Evolutionary conservation across 352 stramenopile species (phyloP).

Genomic region (Phytophthora capsici): DNA sequence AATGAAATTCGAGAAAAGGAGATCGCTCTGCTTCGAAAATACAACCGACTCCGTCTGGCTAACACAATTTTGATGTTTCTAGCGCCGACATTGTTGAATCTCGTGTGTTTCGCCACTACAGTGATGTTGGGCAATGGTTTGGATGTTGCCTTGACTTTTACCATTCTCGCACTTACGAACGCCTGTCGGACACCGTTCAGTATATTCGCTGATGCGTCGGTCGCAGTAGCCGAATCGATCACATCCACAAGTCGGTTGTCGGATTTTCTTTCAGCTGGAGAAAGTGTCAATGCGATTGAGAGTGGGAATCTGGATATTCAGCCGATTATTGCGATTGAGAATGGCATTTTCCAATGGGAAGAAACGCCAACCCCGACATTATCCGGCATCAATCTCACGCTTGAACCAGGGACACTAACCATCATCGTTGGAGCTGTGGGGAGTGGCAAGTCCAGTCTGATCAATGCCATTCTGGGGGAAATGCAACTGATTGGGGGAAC

Average conservation of each 20-base stretch:
- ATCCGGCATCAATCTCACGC: slow-evolving; percentile 56
- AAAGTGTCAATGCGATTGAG: slow-evolving; percentile 53
- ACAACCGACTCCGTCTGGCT: slow-evolving; percentile 42
- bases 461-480: slow-evolving; percentile 57
- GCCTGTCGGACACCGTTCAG: slow-evolving; percentile 57
- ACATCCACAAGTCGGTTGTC: slow-evolving; percentile 49
- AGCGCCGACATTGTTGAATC: slow-evolving; percentile 90
- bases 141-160: slow-evolving; percentile 93
- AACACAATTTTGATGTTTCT: slow-evolving; percentile 62
- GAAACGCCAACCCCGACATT: slow-evolving; percentile 11
- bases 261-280: slow-evolving; percentile 50
- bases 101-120: slow-evolving; percentile 89
- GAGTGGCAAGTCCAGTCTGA: slow-evolving; percentile 59
- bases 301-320: slow-evolving; percentile 23
- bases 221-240: slow-evolving; percentile 52
- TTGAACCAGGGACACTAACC: slow-evolving; percentile 49
- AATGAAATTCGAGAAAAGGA: slow-evolving; percentile 39
- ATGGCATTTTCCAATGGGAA: slow-evolving; percentile 33
- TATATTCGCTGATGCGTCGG: slow-evolving; percentile 56
- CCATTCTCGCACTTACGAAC: slow-evolving; percentile 91
- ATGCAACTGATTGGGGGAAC: slow-evolving; percentile 43
- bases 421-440: slow-evolving; percentile 55
- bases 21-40: slow-evolving; percentile 40
- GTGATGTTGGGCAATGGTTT: slow-evolving; percentile 79
- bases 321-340: slow-evolving; percentile 39